Base-by-base conservation (phyloP, 441 rosid species). In the Gossypium lobatum region DNA sequence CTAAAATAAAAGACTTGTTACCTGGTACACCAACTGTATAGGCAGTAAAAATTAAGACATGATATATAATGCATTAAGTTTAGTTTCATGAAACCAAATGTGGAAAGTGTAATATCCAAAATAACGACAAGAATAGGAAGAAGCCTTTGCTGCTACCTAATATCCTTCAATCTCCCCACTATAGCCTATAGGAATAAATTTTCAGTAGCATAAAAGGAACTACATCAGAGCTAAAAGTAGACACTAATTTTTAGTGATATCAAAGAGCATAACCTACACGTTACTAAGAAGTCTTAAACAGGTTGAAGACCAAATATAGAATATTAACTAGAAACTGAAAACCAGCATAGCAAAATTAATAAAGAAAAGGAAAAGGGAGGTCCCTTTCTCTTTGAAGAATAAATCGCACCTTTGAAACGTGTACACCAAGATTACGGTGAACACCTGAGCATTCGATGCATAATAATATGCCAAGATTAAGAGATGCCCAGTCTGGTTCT, bases 361-460 rank as follows among this genome's bases (percentile, higher is more conserved):
- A 28, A 64, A 17, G 46, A 42, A 50, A 53, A 17, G n/a, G 6
- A 31, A 53, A 9, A 26, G 46, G 61, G 54, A 4, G 4, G n/a
- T 48, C 8, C 26, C 25, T 65, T 48, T 8, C 42, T 25, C 59
- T 50, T 18, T 68, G 37, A 52, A 71, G 59, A 77, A 53, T 42
- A 78, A 61, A 59, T 14, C 69, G 77, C 79, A 91, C 98, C 97
- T 94, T 94, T 63, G 98, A 94, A 72, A 92, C 83, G 84, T 91
- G 98, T 81, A 94, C 98, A 8, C 97, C 98, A 45, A 94, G 96
- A 85, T 94, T 94, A 61, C 97, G 89, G 75, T 92, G 98, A 75
- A 89, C 91, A 68, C 98, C 97, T 68, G 98, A 94, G 84, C 97
- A 94, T 75, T 92, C 93, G 66, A 92, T 94, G 83, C 98, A 94